Base-by-base conservation (phyloP, 2,329 filamentous ascomycete genomes). In the Rhexocercosporidium sp. region DNA sequence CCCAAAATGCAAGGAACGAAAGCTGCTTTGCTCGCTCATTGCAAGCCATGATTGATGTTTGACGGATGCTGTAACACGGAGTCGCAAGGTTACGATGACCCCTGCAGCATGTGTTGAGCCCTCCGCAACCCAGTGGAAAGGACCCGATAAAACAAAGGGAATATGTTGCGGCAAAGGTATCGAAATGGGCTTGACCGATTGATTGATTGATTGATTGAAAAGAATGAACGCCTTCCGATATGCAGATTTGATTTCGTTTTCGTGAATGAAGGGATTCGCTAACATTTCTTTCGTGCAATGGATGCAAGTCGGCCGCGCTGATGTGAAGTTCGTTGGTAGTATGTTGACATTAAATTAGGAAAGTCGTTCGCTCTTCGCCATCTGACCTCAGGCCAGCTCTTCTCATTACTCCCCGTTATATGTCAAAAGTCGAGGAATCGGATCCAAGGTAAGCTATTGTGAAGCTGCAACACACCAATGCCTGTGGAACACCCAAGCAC, bases 401-500 rank as follows among this genome's bases (percentile, higher is more conserved):
- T 39, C 65, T 37, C 60, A 67, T 67, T 64, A 68, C 46, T 56
- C 61, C 51, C 57, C 54, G 29, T 41, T 39, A 51, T 53, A 44
- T 47, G 22, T 39, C 49, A 49, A 51, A n/a, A 61, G 22, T 59
- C 44, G 53, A 44, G 44, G 53, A 8, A 6, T 46, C 18, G 25
- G 14, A 41, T 25, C n/a, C n/a, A 14, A 44, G 54, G 31, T 22
- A 27, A 22, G 39, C 56, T 72, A 76, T 63, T 76, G 75, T 59
- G 73, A 73, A 39, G 92, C 92, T 67, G 91, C 90, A 66, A 96
- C 91, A 79, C 96, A 99, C 96, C 96, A 99, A 81, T 98, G 96
- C 69, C 96, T 90, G 79, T 99, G 96, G 81, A 94, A 98, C 31
- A 96, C 94, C 96, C 96, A 99, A 11, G 96, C 96, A 74, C 93